Conservation (phyloP, 164 flowering plant species). For the Stephania japonica region DNA sequence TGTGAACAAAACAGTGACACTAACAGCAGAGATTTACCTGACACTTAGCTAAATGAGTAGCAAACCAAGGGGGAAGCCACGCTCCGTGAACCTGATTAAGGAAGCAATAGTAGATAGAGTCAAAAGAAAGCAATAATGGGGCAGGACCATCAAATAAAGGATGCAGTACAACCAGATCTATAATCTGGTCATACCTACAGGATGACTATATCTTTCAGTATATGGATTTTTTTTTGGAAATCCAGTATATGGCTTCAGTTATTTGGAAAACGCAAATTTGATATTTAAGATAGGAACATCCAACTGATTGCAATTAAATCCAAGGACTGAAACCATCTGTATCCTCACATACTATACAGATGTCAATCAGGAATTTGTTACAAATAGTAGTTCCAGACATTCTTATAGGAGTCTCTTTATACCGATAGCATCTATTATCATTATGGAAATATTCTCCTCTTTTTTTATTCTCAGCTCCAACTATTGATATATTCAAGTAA, state of each 20-base stretch:
- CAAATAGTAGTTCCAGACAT: not conserved
- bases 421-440: not conserved
- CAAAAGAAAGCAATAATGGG: not conserved
- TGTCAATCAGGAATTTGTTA: not conserved
- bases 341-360: too few species aligned
- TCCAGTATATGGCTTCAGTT: too few species aligned
- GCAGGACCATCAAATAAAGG: not conserved
- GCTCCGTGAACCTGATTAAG: constrained; percentile 73
- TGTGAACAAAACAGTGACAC: not conserved
- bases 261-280: too few species aligned
- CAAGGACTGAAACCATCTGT: too few species aligned
- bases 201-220: not conserved
- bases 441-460: not conserved
- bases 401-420: not conserved
- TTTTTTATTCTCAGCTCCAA: not conserved
- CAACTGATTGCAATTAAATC: too few species aligned
- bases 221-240: too few species aligned
- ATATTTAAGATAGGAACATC: too few species aligned
- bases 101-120: not conserved
- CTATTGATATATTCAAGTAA: not conserved
- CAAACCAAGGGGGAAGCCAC: constrained; percentile 98
- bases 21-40: constrained; percentile 41
- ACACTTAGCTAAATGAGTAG: constrained; percentile 33
- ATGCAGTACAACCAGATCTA: not conserved
- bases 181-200: not conserved